Evolutionary conservation across 176 grass and related monocot species (phyloP), one percentile per base, ranked within the genome.

Genomic region (Tillandsia fasciculata): DNA sequence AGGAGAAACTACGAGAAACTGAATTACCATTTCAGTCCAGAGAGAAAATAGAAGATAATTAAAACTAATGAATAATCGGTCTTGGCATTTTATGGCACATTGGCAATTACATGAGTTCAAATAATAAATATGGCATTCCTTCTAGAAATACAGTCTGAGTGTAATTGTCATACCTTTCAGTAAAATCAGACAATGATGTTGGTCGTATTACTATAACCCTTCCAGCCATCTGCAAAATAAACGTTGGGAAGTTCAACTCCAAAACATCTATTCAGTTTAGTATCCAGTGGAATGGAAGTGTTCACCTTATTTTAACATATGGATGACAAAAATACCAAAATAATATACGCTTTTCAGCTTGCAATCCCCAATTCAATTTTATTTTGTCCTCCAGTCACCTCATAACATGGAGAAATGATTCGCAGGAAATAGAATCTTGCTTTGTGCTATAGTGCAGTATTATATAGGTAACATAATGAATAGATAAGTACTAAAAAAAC

Each of bases 121-220:
- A 67, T 17, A 66, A 47, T 67, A 2, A 26, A 67, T 17, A 66
- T 67, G 15, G 3, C 28, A 67, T 67, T 67, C 13, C 65, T 15
- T 67, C 9, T 11, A 9, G 1, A 48, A 2, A 47, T 9, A 67
- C 56, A 61, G 2, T 61, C 6, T 61, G 2, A 7, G 22, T 18
- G 18, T 61, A 15, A 18, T 61, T n/a, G 3, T 28, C 74, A 50
- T 78, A 91, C 94, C 89, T 90, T 49, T 93, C 83, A 64, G 79
- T 90, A 52, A 99, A 99, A 83, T 93, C 87, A 72, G 84, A 78
- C 73, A 99, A 52, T 72, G 86, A 87, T 79, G 87, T 59, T 64
- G 84, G 94, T 64, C 87, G 78, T 56, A 72, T 65, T 11, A 90
- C 84, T 86, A 99, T 77, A 74, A 99, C 92, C 70, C 89, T 85